phyloP scores from a whole-genome alignment of 805 yeast genomes.

The Kazachstania kunashirensis region DNA sequence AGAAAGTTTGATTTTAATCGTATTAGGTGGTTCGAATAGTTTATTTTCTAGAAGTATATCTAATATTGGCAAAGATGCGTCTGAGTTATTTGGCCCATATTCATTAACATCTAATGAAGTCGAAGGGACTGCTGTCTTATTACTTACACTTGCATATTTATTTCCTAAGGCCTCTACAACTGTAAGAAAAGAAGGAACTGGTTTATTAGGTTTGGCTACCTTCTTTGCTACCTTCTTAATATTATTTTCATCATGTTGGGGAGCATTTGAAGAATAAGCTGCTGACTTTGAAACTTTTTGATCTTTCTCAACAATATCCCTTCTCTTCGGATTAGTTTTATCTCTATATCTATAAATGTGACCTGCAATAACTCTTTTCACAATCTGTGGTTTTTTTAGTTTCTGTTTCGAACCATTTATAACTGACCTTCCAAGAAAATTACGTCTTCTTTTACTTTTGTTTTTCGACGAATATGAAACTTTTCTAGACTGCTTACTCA shows the following conservation, averaged over 20 bases:
- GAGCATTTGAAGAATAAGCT: constrained; percentile 2
- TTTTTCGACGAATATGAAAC: too few relatives aligned
- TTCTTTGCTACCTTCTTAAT: too few relatives aligned
- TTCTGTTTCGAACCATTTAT: too few relatives aligned
- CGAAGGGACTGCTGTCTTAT: background rate
- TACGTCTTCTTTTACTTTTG: too few relatives aligned
- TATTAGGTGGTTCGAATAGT: constrained; percentile 11
- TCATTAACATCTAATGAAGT: background rate
- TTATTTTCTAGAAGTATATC: constrained; percentile 12
- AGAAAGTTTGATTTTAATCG: constrained; percentile 11
- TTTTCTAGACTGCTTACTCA: background rate
- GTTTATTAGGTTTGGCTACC: constrained; percentile 8
- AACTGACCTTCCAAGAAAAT: too few relatives aligned
- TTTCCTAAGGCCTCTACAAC: constrained; percentile 22
- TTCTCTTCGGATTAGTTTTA: background rate
- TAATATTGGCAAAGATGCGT: constrained; percentile 2
- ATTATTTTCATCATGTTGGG: too few relatives aligned
- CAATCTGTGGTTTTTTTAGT: too few relatives aligned
- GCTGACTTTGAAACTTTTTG: background rate
- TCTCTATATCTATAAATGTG: too few relatives aligned
- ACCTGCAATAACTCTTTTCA: too few relatives aligned
- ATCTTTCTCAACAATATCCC: too few relatives aligned
- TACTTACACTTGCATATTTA: constrained; percentile 10
- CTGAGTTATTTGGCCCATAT: background rate
- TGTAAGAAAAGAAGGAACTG: constrained; percentile 18